Conservation (phyloP, 106 monocot genomes). For the Phalaenopsis equestris region DNA sequence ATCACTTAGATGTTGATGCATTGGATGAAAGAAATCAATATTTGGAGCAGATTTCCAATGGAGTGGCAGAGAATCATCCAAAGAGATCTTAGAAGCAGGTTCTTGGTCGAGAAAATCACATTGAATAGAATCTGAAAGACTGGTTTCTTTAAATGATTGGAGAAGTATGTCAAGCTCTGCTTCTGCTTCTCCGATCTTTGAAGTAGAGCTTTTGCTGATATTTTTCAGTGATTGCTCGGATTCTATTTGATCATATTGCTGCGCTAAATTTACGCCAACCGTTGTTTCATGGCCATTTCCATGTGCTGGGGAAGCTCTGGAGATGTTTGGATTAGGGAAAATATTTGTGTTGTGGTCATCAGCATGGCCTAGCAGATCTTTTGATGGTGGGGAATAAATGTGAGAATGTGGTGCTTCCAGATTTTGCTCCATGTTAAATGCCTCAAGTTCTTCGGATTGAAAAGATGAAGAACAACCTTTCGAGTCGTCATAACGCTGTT, state of each 20-base stretch:
- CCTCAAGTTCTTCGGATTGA: slow-evolving; percentile 2
- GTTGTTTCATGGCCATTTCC: background rate
- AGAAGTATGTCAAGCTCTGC: slow-evolving; percentile 46
- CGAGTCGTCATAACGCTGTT: slow-evolving; percentile 1
- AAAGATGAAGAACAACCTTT: background rate
- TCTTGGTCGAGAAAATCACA: background rate
- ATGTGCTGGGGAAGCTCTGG: background rate
- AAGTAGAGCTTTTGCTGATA: background rate
- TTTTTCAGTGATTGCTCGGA: background rate
- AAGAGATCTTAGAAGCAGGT: background rate
- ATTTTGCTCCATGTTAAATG: background rate
- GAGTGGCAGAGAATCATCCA: background rate
- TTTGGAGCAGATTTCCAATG: background rate
- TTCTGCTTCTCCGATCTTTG: slow-evolving; percentile 25
- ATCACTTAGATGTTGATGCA: background rate
- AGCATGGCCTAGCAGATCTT: background rate
- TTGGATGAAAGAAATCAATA: background rate
- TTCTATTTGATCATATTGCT: background rate
- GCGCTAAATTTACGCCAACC: background rate
- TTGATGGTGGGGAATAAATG: background rate
- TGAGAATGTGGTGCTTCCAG: background rate
- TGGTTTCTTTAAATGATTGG: slow-evolving; percentile 8
- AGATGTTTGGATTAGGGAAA: background rate
- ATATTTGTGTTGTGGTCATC: background rate
- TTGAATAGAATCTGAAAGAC: background rate